Base-by-base conservation (phyloP, 2,329 filamentous ascomycete species). In the Epichloe brachyelytri region DNA sequence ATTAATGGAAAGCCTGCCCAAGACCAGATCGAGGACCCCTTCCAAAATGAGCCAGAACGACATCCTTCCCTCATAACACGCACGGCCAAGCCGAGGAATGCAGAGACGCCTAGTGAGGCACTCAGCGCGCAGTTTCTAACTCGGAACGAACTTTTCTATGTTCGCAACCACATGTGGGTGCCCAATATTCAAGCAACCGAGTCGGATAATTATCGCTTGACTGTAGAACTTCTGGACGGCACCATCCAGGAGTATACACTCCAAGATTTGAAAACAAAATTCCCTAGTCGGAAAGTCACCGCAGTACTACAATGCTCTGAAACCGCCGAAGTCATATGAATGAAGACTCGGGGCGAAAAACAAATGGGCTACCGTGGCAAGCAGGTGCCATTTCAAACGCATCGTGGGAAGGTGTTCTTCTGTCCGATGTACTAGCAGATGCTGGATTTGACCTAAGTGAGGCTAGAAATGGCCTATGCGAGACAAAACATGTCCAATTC, bases 101-200 rank as follows among this genome's bases (percentile, higher is more conserved):
- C 80, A 2, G 80, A 83, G 58, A 78, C 79, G 0, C 79, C 79
- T 0, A 63, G 61, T 0, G 66, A 69, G 3, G 69, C 69, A 36
- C 69, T 83, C 26, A 65, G 65, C 17, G 64, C 67, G 12, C 63
- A 70, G 2, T 83, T 79, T 58, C 64, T 76, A 38, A 82, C 79
- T 0, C 75, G 75, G 3, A 76, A 74, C 41, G 67, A 72, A 33
- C 65, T 78, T 1, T 81, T 81, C 61, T 82, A 80, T 58, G 73
- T 80, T 14, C 73, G 79, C 19, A 79, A 82, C 57, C 79, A 82
- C 63, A 78, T 82, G 68, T 82, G 79, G 79, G 79, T 82, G 40
- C 79, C 79, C 1, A 63, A 65, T 5, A 61, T 77, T 1, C 58
- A 64, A 4, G 56, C 61, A 14, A 64, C 69, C 5, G 63, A 67